These are phyloP conservation scores for Saturnispora bothae DNA, from an alignment of 805 yeast species.

Conservation along the genomic window DNA sequence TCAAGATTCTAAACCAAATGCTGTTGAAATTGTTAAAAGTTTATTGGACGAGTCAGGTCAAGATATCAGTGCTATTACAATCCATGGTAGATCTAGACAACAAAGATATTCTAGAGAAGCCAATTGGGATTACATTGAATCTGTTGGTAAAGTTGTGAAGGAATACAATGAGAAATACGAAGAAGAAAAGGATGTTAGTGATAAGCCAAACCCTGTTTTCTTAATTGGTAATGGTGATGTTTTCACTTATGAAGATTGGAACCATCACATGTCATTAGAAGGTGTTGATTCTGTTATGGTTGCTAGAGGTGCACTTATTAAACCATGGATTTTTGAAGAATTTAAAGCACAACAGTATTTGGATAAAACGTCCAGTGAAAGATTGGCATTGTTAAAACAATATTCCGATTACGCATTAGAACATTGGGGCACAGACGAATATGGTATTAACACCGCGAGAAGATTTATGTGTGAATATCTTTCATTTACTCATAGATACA, in stretches of 20 bases:
- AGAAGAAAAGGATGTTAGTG: slow-evolving; percentile 51
- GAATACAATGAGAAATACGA: slow-evolving; percentile 42
- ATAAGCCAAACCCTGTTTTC: slow-evolving; percentile 50
- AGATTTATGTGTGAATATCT: slow-evolving; percentile 89
- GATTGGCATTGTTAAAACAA: slow-evolving; percentile 62
- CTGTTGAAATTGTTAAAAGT: slow-evolving; percentile 63
- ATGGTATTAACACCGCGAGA: slow-evolving; percentile 80
- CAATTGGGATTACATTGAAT: slow-evolving; percentile 81
- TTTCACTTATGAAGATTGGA: slow-evolving; percentile 81
- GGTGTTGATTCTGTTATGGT: slow-evolving; percentile 93
- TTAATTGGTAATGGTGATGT: slow-evolving; percentile 94
- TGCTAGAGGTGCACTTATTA: slow-evolving; percentile 94
- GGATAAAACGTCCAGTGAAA: slow-evolving; percentile 84
- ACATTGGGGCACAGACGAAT: slow-evolving; percentile 98
- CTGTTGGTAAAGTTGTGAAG: slow-evolving; percentile 60
- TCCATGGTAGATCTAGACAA: slow-evolving; percentile 94
- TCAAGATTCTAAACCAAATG: slow-evolving; percentile 76
- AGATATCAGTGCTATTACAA: slow-evolving; percentile 80
- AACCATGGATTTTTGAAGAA: slow-evolving; percentile 99
- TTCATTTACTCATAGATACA: slow-evolving; percentile 87
- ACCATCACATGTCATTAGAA: slow-evolving; percentile 49
- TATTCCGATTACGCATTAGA: slow-evolving; percentile 77
- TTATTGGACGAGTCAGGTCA: slow-evolving; percentile 52
- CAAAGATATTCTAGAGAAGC: slow-evolving; percentile 89
- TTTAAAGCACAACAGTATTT: slow-evolving; percentile 79